Conservation (phyloP, 2,329 filamentous ascomycete species). For the Aspergillus melleus region DNA sequence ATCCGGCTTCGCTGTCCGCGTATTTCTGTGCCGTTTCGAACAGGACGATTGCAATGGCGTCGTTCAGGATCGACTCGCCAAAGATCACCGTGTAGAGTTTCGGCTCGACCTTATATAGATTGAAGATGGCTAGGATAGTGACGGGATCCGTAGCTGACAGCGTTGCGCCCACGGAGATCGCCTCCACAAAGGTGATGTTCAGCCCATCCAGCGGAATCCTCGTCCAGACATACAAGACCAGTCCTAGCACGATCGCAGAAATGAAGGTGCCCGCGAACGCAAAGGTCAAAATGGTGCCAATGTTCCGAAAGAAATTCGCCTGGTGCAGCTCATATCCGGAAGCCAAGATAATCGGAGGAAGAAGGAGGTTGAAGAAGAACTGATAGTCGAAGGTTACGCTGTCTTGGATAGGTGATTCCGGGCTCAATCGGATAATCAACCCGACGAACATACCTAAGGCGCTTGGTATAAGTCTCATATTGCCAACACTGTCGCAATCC, state of each 20-base stretch:
- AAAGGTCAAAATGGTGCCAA: conserved; percentile 95
- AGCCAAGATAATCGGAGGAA: conserved; percentile 96
- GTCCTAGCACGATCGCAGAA: conserved; percentile 88
- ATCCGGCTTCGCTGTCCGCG: conserved; percentile 67
- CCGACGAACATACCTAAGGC: conserved; percentile 87
- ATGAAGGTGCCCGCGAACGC: conserved; percentile 97
- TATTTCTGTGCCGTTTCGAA: conserved; percentile 98
- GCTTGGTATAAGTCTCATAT: background rate
- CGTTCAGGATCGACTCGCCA: conserved; percentile 95
- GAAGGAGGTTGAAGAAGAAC: conserved; percentile 98
- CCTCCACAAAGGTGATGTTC: conserved; percentile 87
- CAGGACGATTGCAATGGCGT: conserved; percentile 96
- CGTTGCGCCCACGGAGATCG: conserved; percentile 93
- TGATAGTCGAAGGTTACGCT: conserved; percentile 97
- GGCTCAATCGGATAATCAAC: conserved; percentile 77
- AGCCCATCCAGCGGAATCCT: conserved; percentile 82
- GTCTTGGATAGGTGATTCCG: conserved; percentile 80
- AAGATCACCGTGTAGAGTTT: conserved; percentile 99
- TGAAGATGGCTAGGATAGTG: conserved; percentile 97
- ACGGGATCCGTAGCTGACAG: conserved; percentile 96
- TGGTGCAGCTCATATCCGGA: conserved; percentile 98
- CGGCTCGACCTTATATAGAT: conserved; percentile 97
- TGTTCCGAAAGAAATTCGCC: conserved; percentile 98
- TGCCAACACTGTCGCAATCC: background rate
- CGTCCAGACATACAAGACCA: conserved; percentile 87